A percentile compares a stretch with the other conserved stretches of the same genome.
Conservation (phyloP, 2,329 filamentous ascomycete genomes). For the Colletotrichum eleusines region DNA sequence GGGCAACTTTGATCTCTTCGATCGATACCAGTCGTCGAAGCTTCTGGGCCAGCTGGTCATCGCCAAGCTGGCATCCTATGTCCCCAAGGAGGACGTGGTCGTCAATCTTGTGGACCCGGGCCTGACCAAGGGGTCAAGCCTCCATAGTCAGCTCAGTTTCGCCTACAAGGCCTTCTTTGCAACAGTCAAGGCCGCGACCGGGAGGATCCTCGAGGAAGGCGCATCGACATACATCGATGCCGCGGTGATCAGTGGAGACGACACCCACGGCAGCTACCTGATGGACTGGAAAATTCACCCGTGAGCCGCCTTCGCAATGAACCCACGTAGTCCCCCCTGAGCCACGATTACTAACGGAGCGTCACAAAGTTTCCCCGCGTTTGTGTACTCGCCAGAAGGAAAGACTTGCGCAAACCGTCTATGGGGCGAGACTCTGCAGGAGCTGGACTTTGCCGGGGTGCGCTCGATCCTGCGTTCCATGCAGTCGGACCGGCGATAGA, state of each 20-base stretch:
- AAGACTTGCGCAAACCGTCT: conserved; percentile 20
- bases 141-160: conserved; percentile 49
- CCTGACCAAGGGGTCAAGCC: conserved; percentile 55
- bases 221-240: conserved; percentile 62
- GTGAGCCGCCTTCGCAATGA: conserved; percentile 49
- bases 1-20: conserved; percentile 40
- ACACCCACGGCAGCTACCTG: conserved; percentile 62
- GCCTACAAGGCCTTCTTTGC: background rate
- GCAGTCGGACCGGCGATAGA: conserved; percentile 7
- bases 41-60: conserved; percentile 51
- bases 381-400: conserved; percentile 40
- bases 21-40: conserved; percentile 48
- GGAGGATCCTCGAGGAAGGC: conserved; percentile 51
- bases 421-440: conserved; percentile 42
- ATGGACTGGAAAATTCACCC: conserved; percentile 60
- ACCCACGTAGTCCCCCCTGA: background rate
- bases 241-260: conserved; percentile 56
- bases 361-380: conserved; percentile 46
- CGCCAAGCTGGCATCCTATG: conserved; percentile 51
- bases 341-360: background rate
- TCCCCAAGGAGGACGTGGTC: conserved; percentile 55
- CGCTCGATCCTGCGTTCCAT: conserved; percentile 35
- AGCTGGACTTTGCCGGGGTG: conserved; percentile 43
- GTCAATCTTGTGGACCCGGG: conserved; percentile 63
- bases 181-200: conserved; percentile 44